Evolutionary conservation across 176 grass and related monocot species (phyloP), one percentile per base, ranked within the genome.

Genomic region (Poa pratensis): DNA sequence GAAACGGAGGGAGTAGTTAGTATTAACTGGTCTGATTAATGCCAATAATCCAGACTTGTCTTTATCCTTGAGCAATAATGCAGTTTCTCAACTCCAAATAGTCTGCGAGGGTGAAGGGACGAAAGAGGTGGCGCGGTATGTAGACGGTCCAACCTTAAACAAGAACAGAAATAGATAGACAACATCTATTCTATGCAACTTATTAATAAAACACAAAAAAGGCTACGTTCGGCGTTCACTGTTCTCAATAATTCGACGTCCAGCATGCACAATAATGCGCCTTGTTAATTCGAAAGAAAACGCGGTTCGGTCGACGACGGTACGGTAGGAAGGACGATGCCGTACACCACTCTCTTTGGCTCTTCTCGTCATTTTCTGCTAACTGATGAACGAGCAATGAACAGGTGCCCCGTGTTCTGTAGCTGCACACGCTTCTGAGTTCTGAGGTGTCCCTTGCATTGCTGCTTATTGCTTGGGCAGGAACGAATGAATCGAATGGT

Each of bases 401-500:
- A 51, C 62, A 81, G 24, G 60, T 80, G 42, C 61, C 27, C 19
- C 11, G 10, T 39, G 4, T 53, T 57, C 0, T 22, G 43, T 35
- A 39, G 19, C 54, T n/a, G 54, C 53, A n/a, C 53, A 57, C 7
- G 20, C 20, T 57, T 57, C 2, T 9, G 7, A 61, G 23, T 57
- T 57, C 2, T 9, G 7, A 61, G 23, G 22, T 5, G 15, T 5
- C 60, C 13, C 17, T 67, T 67, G 63, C 26, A 3, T 46, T 62
- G n/a, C 15, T 17, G 58, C 40, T 73, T 73, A 61, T 82, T 82
- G 10, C 54, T 87, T 39, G 9, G 14, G 9, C 59, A 9, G 3
- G 45, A 87, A 82, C 10, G 22, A 75, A 82, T 54, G 16, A 0
- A 83, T 57, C 69, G 39, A 76, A 76, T 34, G 37, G 80, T 53